These are phyloP conservation scores for Populus simonii DNA, from an alignment of 345 rosid species.

Conservation along the genomic window DNA sequence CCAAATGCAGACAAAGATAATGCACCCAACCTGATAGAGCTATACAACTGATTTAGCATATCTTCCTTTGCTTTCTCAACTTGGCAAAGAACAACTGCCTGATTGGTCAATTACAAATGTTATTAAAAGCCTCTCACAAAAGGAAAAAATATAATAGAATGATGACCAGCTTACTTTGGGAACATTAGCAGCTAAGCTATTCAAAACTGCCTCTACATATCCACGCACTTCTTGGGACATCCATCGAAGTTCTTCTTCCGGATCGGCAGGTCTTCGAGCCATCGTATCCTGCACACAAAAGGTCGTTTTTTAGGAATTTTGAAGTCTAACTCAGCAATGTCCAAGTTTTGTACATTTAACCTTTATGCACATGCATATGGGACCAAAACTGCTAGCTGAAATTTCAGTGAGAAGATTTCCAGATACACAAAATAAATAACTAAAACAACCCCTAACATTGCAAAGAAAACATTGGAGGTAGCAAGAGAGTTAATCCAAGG, in stretches of 20 bases:
- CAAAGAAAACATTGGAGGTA: neutral
- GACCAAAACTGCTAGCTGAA: neutral
- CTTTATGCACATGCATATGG: neutral
- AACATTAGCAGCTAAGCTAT: constrained; percentile 96
- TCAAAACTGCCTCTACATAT: constrained; percentile 95
- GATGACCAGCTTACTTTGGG: constrained; percentile 59
- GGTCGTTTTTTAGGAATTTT: neutral
- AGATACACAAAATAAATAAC: neutral
- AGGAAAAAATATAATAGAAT: neutral
- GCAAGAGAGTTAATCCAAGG: neutral
- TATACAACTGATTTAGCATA: constrained; percentile 91
- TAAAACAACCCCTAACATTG: neutral
- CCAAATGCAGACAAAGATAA: neutral
- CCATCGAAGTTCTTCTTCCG: constrained; percentile 99
- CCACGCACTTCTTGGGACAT: constrained; percentile 99
- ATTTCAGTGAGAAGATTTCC: too few relatives aligned
- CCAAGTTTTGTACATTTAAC: neutral
- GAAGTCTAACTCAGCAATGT: neutral
- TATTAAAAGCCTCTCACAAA: constrained; percentile 5
- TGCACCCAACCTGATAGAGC: constrained; percentile 66
- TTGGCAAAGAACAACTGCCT: constrained; percentile 98
- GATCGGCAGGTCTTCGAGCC: constrained; percentile 87
- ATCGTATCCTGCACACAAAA: constrained; percentile 60
- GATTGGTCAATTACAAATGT: constrained; percentile 26
- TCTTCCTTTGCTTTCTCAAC: constrained; percentile 98